These are phyloP conservation scores for Coemansia sp. DNA, from an alignment of 192 early-diverging fungal genomes.

Conservation along the genomic window DNA sequence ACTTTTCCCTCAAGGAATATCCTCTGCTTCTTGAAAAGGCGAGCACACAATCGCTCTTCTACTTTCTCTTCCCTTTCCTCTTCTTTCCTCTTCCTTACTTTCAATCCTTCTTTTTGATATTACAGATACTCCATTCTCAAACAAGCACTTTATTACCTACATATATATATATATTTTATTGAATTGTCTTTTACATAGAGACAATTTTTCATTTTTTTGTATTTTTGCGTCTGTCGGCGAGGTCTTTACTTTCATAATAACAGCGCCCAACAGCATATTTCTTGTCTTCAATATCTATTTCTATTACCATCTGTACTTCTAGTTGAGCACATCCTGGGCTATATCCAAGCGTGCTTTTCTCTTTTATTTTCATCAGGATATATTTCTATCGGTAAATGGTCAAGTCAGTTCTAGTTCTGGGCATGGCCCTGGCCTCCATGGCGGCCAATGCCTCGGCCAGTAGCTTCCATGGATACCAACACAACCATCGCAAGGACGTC, in stretches of 20 bases:
- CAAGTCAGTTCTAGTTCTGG: conserved; percentile 43
- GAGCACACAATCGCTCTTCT: background rate
- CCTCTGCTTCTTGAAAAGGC: background rate
- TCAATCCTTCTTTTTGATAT: background rate
- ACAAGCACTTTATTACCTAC: background rate
- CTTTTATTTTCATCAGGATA: background rate
- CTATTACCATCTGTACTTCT: background rate
- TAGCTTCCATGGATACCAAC: conserved; percentile 49
- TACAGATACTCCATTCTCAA: background rate
- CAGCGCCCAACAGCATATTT: too few species aligned
- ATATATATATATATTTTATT: too few species aligned
- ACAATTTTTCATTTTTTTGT: background rate
- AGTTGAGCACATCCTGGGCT: background rate
- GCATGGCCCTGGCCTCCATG: conserved; percentile 29
- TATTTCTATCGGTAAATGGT: conserved; percentile 25
- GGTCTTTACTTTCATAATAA: too few species aligned
- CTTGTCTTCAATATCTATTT: too few species aligned
- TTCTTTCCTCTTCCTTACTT: background rate
- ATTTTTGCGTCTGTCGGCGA: too few species aligned
- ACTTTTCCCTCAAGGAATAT: background rate
- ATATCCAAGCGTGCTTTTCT: background rate
- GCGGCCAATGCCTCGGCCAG: conserved; percentile 22
- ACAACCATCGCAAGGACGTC: conserved; percentile 32
- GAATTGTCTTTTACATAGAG: background rate
- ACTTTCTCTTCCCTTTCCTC: too few species aligned